These are phyloP conservation scores for Colletotrichum sojae DNA, from an alignment of 2,329 filamentous ascomycete species.

Conservation along the genomic window DNA sequence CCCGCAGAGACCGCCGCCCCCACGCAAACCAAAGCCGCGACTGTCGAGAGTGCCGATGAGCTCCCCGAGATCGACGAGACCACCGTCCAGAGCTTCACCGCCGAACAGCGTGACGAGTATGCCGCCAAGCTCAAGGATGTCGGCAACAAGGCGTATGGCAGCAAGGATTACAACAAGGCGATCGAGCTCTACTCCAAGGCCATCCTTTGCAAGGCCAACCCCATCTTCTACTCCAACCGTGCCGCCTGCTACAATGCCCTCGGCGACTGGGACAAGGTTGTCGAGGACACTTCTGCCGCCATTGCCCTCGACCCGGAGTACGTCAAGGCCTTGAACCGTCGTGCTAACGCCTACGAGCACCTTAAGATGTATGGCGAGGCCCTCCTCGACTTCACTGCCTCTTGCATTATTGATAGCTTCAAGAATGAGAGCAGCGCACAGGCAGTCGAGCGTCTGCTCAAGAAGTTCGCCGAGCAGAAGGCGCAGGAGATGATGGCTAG, in stretches of 20 bases:
- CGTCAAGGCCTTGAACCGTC: slow-evolving; percentile 96
- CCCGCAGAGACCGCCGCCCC: slow-evolving; percentile 47
- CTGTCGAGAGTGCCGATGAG: slow-evolving; percentile 74
- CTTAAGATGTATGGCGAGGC: slow-evolving; percentile 92
- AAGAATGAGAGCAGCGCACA: slow-evolving; percentile 90
- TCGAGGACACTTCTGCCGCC: slow-evolving; percentile 96
- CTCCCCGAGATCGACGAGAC: slow-evolving; percentile 76
- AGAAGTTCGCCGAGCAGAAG: slow-evolving; percentile 97
- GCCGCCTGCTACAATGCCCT: slow-evolving; percentile 97
- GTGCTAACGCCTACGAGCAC: slow-evolving; percentile 97
- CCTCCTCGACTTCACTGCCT: slow-evolving; percentile 96
- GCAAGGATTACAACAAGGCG: slow-evolving; percentile 92
- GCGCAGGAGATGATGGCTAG: slow-evolving; percentile 90
- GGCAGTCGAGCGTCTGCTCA: slow-evolving; percentile 91
- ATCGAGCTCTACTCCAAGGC: slow-evolving; percentile 97
- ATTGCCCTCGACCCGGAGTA: slow-evolving; percentile 95
- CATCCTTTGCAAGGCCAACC: slow-evolving; percentile 96
- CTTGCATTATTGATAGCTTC: slow-evolving; percentile 99
- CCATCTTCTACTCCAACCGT: slow-evolving; percentile 98
- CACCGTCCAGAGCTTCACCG: slow-evolving; percentile 65
- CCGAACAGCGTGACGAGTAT: slow-evolving; percentile 85
- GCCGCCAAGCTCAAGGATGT: slow-evolving; percentile 93
- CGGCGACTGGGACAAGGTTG: slow-evolving; percentile 93
- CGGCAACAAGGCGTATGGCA: slow-evolving; percentile 95
- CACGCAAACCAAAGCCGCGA: slow-evolving; percentile 63